phyloP scores from a whole-genome alignment of 305 asterid genomes.

The Rubia tinctorum region DNA sequence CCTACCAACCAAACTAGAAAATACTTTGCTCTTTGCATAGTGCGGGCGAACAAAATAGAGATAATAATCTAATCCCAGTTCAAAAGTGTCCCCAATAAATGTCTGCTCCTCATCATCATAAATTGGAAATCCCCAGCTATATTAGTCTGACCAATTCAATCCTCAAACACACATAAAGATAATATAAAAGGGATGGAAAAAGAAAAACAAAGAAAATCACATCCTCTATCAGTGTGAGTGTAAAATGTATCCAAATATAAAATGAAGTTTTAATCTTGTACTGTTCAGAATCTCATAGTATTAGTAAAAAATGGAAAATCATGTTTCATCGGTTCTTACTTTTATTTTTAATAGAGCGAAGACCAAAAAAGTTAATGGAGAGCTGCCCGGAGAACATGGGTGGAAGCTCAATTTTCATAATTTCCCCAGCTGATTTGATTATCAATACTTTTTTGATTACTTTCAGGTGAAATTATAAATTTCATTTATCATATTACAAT shows the following conservation, averaged over 20 bases:
- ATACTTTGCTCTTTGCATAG: slow-evolving; percentile 17
- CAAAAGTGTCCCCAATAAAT: slow-evolving; percentile 30
- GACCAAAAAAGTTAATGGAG: slow-evolving; percentile 28
- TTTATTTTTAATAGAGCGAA: slow-evolving; percentile 25
- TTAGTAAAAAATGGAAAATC: slow-evolving; percentile 1
- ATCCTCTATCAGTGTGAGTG: slow-evolving; percentile 4
- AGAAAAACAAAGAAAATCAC: slow-evolving; percentile 2
- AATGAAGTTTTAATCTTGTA: background rate
- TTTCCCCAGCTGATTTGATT: slow-evolving; percentile 17
- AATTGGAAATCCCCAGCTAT: slow-evolving; percentile 25
- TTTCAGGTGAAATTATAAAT: too few relatives aligned
- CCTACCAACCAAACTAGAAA: slow-evolving; percentile 26
- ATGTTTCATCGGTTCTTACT: slow-evolving; percentile 21
- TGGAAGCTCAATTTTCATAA: slow-evolving; percentile 23
- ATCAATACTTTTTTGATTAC: background rate
- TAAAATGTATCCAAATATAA: background rate
- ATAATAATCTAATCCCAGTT: slow-evolving; percentile 30
- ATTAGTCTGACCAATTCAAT: slow-evolving; percentile 38
- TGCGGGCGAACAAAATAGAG: slow-evolving; percentile 22
- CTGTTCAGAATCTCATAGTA: background rate
- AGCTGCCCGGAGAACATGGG: slow-evolving; percentile 34
- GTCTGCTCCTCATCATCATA: slow-evolving; percentile 27
- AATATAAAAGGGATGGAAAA: slow-evolving; percentile 11
- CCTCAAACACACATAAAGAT: slow-evolving; percentile 8
- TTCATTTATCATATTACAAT: too few relatives aligned